Percentiles rank a stretch among this genome's conserved stretches.
phyloP scores from a whole-genome alignment of 176 grass and related monocot genomes.

The Phragmites australis region DNA sequence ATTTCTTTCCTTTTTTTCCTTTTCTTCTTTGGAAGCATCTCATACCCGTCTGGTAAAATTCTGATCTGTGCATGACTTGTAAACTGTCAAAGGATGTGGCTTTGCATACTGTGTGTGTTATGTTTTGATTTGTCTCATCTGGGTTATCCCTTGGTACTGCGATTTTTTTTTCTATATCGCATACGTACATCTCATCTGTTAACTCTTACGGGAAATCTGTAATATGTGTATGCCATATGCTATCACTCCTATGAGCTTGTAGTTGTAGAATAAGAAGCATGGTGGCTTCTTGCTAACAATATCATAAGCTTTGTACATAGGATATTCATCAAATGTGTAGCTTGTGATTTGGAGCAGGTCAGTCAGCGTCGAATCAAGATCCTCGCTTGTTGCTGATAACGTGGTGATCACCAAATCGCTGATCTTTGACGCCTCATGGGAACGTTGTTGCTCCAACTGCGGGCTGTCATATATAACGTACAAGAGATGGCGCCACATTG shows the following conservation, averaged over 20 bases:
- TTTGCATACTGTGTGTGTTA: background rate
- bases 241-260: background rate
- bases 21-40: background rate
- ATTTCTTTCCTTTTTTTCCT: background rate
- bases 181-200: background rate
- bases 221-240: background rate
- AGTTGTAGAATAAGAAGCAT: background rate
- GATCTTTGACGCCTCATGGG: slow-evolving; percentile 4
- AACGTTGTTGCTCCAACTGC: background rate
- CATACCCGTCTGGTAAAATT: background rate
- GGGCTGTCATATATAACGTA: background rate
- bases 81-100: background rate
- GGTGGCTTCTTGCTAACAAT: background rate
- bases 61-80: background rate
- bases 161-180: background rate
- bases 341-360: background rate
- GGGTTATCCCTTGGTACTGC: background rate
- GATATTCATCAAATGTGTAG: background rate
- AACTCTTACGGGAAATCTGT: background rate
- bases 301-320: background rate
- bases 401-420: background rate
- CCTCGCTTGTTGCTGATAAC: background rate
- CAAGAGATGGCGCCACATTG: background rate
- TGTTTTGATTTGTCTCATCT: background rate
- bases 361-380: background rate